Evolutionary conservation across 257 asterid species (phyloP), one percentile per base, ranked within the genome.

Genomic region (Penstemon davidsonii): DNA sequence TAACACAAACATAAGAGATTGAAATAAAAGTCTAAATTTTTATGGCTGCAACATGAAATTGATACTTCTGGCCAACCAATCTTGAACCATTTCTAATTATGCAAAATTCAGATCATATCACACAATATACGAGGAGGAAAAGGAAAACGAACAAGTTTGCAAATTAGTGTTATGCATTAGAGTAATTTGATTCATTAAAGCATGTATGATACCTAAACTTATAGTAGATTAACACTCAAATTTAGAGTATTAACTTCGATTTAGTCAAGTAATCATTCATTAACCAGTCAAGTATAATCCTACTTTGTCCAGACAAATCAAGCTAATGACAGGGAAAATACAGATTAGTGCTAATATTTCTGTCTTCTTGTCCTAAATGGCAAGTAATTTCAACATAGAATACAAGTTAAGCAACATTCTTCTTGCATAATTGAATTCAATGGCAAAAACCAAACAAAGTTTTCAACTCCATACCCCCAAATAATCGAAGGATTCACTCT

Each of bases 1-100:
- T 49, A 33, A 46, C 54, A 55, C 41, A 71, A 45, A 33, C 33
- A 33, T n/a, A 67, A 37, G 57, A 42, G 3, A 56, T n/a, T 61
- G 41, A 60, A 19, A 18, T 2, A 68, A 46, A 33, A 39, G 33
- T 25, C 33, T 25, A 25, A 25, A 25, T 25, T 15, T 15, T 15
- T 15, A 15, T 15, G 18, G 18, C 18, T 15, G 18, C 18, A 15
- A 15, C 18, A 25, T 25, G 33, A 25, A 25, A 25, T 25, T 25
- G 2, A 25, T 25, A 25, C 33, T 25, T 25, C 33, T 25, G 33
- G 33, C 33, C 1, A 25, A 25, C 33, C 1, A 25, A 1, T 25
- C 33, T 25, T 25, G 2, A 25, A 25, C 33, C 33, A 25, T 25
- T 25, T 25, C 33, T 25, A 25, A 25, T 25, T 25, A 25, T 25